Evolutionary conservation across 192 early-diverging fungal genomes (phyloP).

Genomic region (Thamnidium elegans): DNA sequence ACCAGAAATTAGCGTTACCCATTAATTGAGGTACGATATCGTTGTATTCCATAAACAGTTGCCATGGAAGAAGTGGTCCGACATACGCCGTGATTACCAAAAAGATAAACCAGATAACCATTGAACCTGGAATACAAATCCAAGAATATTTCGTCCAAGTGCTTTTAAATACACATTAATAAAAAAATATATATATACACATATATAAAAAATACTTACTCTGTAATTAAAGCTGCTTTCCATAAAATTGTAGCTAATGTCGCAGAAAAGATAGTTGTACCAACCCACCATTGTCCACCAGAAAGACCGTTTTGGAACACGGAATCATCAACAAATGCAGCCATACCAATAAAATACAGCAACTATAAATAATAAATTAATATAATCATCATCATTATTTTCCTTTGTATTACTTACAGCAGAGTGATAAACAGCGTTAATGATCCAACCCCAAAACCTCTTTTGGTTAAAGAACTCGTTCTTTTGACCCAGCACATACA

Average conservation of each 20-base stretch:
- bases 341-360: constrained; percentile 67
- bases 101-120: constrained; percentile 84
- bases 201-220: constrained; percentile 45
- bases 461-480: constrained; percentile 69
- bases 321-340: constrained; percentile 64
- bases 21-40: constrained; percentile 68
- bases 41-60: constrained; percentile 67
- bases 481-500: constrained; percentile 65
- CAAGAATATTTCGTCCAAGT: constrained; percentile 94
- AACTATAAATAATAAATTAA: constrained; percentile 25
- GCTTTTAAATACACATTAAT: constrained; percentile 33
- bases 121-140: constrained; percentile 84
- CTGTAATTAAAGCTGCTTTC: constrained; percentile 87
- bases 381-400: too few relatives aligned
- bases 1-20: constrained; percentile 78
- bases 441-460: constrained; percentile 88
- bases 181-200: too few relatives aligned
- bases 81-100: constrained; percentile 80
- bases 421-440: constrained; percentile 92
- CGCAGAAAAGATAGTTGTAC: constrained; percentile 85
- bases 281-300: constrained; percentile 88
- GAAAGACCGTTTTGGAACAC: constrained; percentile 66
- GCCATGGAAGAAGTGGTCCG: constrained; percentile 63
- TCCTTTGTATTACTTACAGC: constrained; percentile 41
- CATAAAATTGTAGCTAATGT: constrained; percentile 85